These are phyloP conservation scores for Backusella luteola DNA, from an alignment of 192 early-diverging fungal genomes.

Conservation along the genomic window DNA sequence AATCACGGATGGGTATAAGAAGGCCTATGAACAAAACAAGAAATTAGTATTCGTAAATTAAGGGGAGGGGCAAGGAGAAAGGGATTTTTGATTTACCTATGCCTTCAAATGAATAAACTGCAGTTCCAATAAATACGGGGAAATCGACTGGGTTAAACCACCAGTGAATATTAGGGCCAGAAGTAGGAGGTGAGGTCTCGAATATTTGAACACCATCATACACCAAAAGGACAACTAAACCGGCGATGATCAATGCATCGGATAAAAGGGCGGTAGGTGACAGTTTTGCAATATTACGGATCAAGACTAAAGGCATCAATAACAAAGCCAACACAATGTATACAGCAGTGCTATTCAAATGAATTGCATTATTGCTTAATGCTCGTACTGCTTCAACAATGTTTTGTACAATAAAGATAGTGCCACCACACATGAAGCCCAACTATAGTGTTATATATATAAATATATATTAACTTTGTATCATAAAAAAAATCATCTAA, in stretches of 20 bases:
- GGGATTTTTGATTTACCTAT: conserved; percentile 57
- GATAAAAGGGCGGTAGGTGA: conserved; percentile 75
- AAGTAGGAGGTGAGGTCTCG: conserved; percentile 44
- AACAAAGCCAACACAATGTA: conserved; percentile 65
- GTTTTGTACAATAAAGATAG: conserved; percentile 88
- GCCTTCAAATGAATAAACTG: conserved; percentile 93
- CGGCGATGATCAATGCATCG: conserved; percentile 84
- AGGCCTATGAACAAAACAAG: conserved; percentile 17
- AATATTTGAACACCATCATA: conserved; percentile 70
- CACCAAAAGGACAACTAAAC: conserved; percentile 70
- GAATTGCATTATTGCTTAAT: conserved; percentile 57
- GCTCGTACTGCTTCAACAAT: conserved; percentile 68
- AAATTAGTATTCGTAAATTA: background rate
- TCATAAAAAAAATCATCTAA: background rate
- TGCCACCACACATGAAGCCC: conserved; percentile 50
- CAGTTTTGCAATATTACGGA: conserved; percentile 83
- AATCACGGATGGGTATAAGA: conserved; percentile 71
- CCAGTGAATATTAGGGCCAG: conserved; percentile 42
- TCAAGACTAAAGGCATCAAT: conserved; percentile 79
- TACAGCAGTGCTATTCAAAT: conserved; percentile 65
- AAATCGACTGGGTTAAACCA: conserved; percentile 68
- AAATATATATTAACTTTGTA: background rate
- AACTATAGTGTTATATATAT: conserved; percentile 7
- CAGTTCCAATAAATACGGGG: conserved; percentile 79
- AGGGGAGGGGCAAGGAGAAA: background rate